A percentile compares a stretch with the other conserved stretches of the same genome.
Evolutionary conservation across 805 yeast genomes (phyloP).

Genomic region (Candida ascalaphidarum): DNA sequence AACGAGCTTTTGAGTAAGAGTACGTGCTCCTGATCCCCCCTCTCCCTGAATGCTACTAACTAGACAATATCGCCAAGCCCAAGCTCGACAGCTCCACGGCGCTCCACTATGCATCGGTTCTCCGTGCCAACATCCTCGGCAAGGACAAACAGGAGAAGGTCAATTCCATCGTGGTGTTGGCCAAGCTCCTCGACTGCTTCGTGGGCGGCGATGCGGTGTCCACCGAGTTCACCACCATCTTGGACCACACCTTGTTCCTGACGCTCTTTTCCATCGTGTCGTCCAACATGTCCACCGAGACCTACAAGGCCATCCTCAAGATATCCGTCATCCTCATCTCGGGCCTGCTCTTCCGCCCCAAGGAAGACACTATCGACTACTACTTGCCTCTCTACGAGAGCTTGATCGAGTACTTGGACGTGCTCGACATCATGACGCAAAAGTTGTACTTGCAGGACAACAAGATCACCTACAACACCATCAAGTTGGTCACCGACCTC

Average conservation of each 20-base stretch:
- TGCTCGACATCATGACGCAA: slow-evolving; percentile 33
- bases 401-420: slow-evolving; percentile 29
- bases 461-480: slow-evolving; percentile 33
- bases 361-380: slow-evolving; percentile 23
- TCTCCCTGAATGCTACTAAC: slow-evolving; percentile 3
- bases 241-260: slow-evolving; percentile 33
- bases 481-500: slow-evolving; percentile 38
- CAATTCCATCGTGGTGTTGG: slow-evolving; percentile 45
- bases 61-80: slow-evolving; percentile 17
- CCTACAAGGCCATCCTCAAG: slow-evolving; percentile 37
- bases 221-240: slow-evolving; percentile 20
- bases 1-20: slow-evolving; percentile 33
- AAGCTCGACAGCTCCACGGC: slow-evolving; percentile 26
- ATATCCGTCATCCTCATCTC: slow-evolving; percentile 33
- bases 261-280: slow-evolving; percentile 34
- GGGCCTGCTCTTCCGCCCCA: slow-evolving; percentile 33
- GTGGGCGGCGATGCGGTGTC: slow-evolving; percentile 31
- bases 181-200: slow-evolving; percentile 40
- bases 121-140: slow-evolving; percentile 36
- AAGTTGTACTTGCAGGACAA: slow-evolving; percentile 36
- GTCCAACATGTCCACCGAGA: slow-evolving; percentile 33
- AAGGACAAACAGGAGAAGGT: slow-evolving; percentile 42
- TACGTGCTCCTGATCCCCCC: slow-evolving; percentile 8
- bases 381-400: slow-evolving; percentile 29
- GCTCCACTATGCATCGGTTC: slow-evolving; percentile 22